A percentile compares a stretch with the other conserved stretches of the same genome.
Evolutionary conservation across 2,329 filamentous ascomycete species (phyloP).

Genomic region (Fusarium sp.): DNA sequence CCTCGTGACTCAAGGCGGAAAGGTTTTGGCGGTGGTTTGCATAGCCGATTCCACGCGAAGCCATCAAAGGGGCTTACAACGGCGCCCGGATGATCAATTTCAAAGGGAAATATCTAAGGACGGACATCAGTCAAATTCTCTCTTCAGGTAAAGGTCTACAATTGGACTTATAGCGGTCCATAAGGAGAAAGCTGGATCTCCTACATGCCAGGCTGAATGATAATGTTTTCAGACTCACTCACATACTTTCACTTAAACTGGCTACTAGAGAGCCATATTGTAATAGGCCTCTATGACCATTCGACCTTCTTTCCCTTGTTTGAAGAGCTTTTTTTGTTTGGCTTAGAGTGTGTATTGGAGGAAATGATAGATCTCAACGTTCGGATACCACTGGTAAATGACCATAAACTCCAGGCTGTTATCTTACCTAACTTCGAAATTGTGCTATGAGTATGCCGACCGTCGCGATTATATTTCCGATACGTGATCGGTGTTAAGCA

Average conservation of each 20-base stretch:
- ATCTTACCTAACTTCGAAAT: background rate
- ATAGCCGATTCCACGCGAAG: background rate
- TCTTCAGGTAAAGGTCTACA: background rate
- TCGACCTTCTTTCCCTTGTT: background rate
- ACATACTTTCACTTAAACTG: background rate
- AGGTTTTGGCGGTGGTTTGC: background rate
- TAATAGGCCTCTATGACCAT: background rate
- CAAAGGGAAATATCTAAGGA: background rate
- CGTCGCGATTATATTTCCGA: constrained; percentile 1
- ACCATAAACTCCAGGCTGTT: background rate
- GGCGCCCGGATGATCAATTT: background rate
- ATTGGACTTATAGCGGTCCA: background rate
- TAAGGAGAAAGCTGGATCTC: background rate
- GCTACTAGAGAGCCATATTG: background rate
- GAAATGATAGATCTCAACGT: background rate
- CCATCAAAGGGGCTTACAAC: background rate
- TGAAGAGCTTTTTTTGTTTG: background rate
- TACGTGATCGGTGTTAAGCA: constrained; percentile 17
- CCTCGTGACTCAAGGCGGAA: background rate
- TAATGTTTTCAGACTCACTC: background rate
- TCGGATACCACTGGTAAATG: background rate
- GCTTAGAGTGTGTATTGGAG: background rate
- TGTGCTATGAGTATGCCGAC: too few species aligned
- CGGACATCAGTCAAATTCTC: background rate
- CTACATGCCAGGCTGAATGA: background rate